phyloP scores from a whole-genome alignment of 805 yeast species.

The Candida silvatica region DNA sequence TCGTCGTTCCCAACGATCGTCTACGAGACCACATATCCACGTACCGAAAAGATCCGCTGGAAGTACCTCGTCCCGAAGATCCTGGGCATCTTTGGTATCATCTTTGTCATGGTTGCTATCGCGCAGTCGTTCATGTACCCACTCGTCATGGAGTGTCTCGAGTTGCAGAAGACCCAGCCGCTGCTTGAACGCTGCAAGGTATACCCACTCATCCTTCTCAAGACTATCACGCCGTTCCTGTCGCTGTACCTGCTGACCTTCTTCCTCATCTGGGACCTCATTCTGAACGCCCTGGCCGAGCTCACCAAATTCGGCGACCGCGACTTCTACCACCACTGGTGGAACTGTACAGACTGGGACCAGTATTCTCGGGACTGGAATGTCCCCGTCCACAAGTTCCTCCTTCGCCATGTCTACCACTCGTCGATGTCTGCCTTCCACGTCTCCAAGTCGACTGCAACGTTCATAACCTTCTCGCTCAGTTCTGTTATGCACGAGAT shows the following conservation, averaged over 20 bases:
- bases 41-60: slow-evolving; percentile 65
- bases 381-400: slow-evolving; percentile 82
- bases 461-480: slow-evolving; percentile 67
- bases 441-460: slow-evolving; percentile 59
- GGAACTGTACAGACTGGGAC: slow-evolving; percentile 93
- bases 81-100: slow-evolving; percentile 80
- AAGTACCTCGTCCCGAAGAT: slow-evolving; percentile 58
- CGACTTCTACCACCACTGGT: slow-evolving; percentile 93
- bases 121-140: slow-evolving; percentile 71
- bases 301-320: slow-evolving; percentile 82
- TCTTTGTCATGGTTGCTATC: slow-evolving; percentile 69
- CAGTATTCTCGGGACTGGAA: slow-evolving; percentile 94
- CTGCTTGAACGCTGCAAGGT: slow-evolving; percentile 30
- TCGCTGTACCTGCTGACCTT: slow-evolving; percentile 69
- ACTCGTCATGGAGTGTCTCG: slow-evolving; percentile 49
- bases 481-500: slow-evolving; percentile 84
- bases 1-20: slow-evolving; percentile 87
- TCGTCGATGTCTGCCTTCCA: slow-evolving; percentile 72
- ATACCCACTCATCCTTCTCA: slow-evolving; percentile 56
- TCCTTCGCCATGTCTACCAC: slow-evolving; percentile 90
- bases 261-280: slow-evolving; percentile 93
- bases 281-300: slow-evolving; percentile 84
- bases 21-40: slow-evolving; percentile 75
- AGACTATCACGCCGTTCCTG: slow-evolving; percentile 74
- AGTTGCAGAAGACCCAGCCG: slow-evolving; percentile 40